Percentiles rank a stretch among this genome's conserved stretches.
Conservation (phyloP, 345 rosid genomes). For the Kandelia obovata region DNA sequence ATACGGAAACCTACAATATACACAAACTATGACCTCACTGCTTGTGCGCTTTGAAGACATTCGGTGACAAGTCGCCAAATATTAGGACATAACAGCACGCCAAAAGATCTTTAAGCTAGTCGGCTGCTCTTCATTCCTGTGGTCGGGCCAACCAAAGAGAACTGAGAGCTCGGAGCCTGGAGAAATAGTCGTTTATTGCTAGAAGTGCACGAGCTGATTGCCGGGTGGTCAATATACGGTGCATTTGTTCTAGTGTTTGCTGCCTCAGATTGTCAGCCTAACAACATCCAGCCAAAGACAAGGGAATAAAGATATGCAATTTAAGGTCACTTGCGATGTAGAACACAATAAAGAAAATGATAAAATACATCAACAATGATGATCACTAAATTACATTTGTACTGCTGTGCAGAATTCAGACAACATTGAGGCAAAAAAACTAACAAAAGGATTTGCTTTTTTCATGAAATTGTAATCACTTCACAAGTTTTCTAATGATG, state of each 20-base stretch:
- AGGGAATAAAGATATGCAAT: not conserved
- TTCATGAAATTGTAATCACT: too few species aligned
- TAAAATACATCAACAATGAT: too few species aligned
- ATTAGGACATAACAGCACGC: not conserved
- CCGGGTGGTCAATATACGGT: constrained; percentile 55
- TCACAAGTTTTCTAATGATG: too few species aligned
- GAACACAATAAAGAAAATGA: not conserved
- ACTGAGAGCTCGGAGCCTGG: constrained; percentile 85
- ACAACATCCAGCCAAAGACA: constrained; percentile 1
- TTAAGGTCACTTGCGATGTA: not conserved
- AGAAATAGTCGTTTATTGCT: constrained; percentile 68
- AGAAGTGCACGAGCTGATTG: constrained; percentile 86
- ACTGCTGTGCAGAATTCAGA: too few species aligned
- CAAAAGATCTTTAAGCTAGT: not conserved
- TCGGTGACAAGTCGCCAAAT: not conserved
- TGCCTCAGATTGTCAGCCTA: constrained; percentile 41
- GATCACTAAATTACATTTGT: too few species aligned
- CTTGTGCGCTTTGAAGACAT: not conserved
- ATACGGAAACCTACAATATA: constrained; percentile 16
- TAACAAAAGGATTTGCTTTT: too few species aligned
- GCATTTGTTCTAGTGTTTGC: constrained; percentile 69
- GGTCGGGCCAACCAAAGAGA: constrained; percentile 91
- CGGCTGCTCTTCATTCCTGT: constrained; percentile 16
- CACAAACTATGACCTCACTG: constrained; percentile 11
- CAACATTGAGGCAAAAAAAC: too few species aligned